These are phyloP conservation scores for Candolleomyces aberdarensis DNA, from an alignment of 768 basidiomycete species.

Conservation along the genomic window DNA sequence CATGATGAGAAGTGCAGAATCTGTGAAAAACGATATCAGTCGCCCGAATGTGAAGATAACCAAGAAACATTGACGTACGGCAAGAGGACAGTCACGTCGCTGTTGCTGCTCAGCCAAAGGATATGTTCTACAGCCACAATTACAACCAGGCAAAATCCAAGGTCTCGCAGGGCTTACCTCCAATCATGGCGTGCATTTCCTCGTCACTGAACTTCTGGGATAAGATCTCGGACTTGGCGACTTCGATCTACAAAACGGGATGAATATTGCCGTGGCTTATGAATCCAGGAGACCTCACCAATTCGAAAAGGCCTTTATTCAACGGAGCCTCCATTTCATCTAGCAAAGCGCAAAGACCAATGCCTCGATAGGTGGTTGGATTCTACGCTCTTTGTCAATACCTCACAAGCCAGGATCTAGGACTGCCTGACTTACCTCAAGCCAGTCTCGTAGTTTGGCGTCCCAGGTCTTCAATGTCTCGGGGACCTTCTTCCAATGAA, in stretches of 20 bases:
- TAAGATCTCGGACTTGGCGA: slow-evolving; percentile 15
- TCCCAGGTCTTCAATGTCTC: slow-evolving; percentile 10
- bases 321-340: slow-evolving; percentile 12
- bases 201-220: slow-evolving; percentile 13
- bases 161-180: slow-evolving; percentile 11
- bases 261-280: neutral
- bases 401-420: neutral
- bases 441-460: slow-evolving; percentile 8
- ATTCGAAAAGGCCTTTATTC: slow-evolving; percentile 13
- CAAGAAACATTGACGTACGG: slow-evolving; percentile 17
- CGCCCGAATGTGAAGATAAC: neutral
- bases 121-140: slow-evolving; percentile 16
- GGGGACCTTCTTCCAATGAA: neutral
- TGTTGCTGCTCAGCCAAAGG: slow-evolving; percentile 22
- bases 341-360: slow-evolving; percentile 4
- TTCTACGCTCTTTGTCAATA: slow-evolving; percentile 1
- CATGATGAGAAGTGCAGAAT: slow-evolving; percentile 27
- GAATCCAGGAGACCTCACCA: slow-evolving; percentile 8
- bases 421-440: slow-evolving; percentile 8
- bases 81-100: slow-evolving; percentile 21
- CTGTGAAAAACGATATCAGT: slow-evolving; percentile 5
- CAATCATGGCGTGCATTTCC: slow-evolving; percentile 18
- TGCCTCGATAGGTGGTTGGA: slow-evolving; percentile 7
- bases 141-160: neutral
- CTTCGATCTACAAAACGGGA: slow-evolving; percentile 12